phyloP scores from a whole-genome alignment of 345 rosid species.

The Acer yangbiense region DNA sequence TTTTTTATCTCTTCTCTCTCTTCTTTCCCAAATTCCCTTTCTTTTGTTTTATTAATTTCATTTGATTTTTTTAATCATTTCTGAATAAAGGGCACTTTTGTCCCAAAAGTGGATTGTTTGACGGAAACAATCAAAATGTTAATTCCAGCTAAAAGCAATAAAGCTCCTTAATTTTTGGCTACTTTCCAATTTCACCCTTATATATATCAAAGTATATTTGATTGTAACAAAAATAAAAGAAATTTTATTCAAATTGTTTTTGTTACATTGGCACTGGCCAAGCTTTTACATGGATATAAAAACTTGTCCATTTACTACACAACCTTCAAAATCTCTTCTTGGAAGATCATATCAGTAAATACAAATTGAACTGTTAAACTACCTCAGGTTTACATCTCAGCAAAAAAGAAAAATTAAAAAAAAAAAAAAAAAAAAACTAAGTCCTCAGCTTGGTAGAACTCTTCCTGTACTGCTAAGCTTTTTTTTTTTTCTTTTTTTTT shows the following conservation, averaged over 20 bases:
- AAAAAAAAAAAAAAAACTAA: not conserved
- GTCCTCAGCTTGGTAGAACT: constrained; percentile 13
- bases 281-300: not conserved
- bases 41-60: too few relatives aligned
- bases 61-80: too few relatives aligned
- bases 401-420: not conserved
- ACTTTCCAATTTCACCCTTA: too few relatives aligned
- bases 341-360: not conserved
- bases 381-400: not conserved
- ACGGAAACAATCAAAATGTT: too few relatives aligned
- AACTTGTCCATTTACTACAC: not conserved
- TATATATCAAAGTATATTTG: too few relatives aligned
- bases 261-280: not conserved
- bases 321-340: constrained; percentile 19
- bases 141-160: too few relatives aligned
- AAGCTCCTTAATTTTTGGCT: too few relatives aligned
- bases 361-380: not conserved
- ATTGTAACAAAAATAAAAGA: not conserved
- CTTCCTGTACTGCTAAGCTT: constrained; percentile 1
- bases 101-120: too few relatives aligned
- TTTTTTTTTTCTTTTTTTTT: not conserved
- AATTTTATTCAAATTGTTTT: not conserved
- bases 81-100: too few relatives aligned
- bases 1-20: too few relatives aligned
- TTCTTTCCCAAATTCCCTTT: too few relatives aligned